Evolutionary conservation across 208 protist genomes (phyloP), one percentile per base, ranked within the genome.

Genomic region (Polymyxa betae): DNA sequence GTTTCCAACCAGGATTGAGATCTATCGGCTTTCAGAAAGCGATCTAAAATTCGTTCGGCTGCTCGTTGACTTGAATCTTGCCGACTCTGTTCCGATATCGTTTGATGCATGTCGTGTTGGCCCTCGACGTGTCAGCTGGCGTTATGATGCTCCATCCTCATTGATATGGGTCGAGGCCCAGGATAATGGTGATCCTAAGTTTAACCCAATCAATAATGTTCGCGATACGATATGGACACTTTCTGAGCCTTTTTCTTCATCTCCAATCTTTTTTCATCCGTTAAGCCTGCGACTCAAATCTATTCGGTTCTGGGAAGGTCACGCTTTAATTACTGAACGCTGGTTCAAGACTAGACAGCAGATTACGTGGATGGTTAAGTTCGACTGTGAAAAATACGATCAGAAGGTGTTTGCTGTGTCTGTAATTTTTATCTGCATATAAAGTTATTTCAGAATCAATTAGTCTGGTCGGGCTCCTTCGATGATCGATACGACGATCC

Each of bases 101-200:
- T 82, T 82, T 43, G 72, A 82, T 82, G 5, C 72, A 5, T 82
- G 72, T 82, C 72, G 72, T 5, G 72, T 82, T 82, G 72, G 72
- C n/a, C 72, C 72, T 35, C 5, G 72, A 35, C 5, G 35, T 82
- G 72, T 82, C 12, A 45, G 16, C 5, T 82, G 72, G 72, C 72
- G 72, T 35, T 20, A 35, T 20, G 72, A 82, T 82, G n/a, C 72
- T 5, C 16, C 16, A 20, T 5, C 72, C 5, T 38, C 72, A n/a
- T 43, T 82, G n/a, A 82, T 43, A 38, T 82, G 72, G 72, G 72
- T 82, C 12, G 72, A 82, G n/a, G 72, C 72, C 5, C 72, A 82
- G 40, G 72, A 82, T 35, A n/a, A 35, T 20, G 72, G 72, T 35
- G 72, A 82, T 43, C 72, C 72, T 5, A 82, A 82, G n/a, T 35